A percentile compares a stretch with the other conserved stretches of the same genome.
phyloP scores from a whole-genome alignment of 441 rosid species.

The Erodium chrysanthum region DNA sequence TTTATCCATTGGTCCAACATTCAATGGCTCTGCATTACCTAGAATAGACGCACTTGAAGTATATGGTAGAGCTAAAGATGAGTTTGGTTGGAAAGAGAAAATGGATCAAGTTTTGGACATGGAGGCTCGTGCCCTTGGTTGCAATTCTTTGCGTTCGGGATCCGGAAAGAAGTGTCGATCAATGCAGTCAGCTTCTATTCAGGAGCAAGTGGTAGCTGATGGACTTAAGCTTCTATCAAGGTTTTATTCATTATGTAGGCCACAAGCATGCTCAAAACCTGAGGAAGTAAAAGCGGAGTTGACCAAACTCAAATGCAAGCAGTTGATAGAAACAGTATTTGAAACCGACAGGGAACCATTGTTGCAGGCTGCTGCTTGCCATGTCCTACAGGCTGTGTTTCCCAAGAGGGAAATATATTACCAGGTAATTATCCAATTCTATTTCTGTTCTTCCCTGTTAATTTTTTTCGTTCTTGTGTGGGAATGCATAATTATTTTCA shows the following conservation, averaged over 20 bases:
- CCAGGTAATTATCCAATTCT: constrained; percentile 42
- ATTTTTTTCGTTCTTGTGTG: constrained; percentile 6
- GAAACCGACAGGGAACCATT: constrained; percentile 90
- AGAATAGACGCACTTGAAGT: constrained; percentile 97
- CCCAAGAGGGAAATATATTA: constrained; percentile 76
- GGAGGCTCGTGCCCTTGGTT: constrained; percentile 96
- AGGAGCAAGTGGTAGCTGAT: constrained; percentile 96
- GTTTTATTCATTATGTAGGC: constrained; percentile 49
- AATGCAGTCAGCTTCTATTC: constrained; percentile 60
- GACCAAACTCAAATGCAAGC: constrained; percentile 71
- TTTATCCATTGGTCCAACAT: constrained; percentile 76
- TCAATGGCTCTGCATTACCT: constrained; percentile 74
- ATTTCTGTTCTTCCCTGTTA: constrained; percentile 5
- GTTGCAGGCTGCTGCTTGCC: constrained; percentile 89
- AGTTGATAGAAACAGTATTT: constrained; percentile 67
- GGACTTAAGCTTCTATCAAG: constrained; percentile 83
- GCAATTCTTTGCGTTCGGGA: constrained; percentile 55
- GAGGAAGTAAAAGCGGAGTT: constrained; percentile 50
- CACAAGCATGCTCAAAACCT: constrained; percentile 31
- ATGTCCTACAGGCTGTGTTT: constrained; percentile 81
- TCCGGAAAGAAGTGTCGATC: constrained; percentile 62
- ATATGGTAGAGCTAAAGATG: constrained; percentile 98
- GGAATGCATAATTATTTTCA: not conserved
- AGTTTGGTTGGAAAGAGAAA: constrained; percentile 99
- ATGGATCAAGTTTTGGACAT: constrained; percentile 88